Evolutionary conservation across 305 asterid genomes (phyloP).

Genomic region (Plantago coronopus): DNA sequence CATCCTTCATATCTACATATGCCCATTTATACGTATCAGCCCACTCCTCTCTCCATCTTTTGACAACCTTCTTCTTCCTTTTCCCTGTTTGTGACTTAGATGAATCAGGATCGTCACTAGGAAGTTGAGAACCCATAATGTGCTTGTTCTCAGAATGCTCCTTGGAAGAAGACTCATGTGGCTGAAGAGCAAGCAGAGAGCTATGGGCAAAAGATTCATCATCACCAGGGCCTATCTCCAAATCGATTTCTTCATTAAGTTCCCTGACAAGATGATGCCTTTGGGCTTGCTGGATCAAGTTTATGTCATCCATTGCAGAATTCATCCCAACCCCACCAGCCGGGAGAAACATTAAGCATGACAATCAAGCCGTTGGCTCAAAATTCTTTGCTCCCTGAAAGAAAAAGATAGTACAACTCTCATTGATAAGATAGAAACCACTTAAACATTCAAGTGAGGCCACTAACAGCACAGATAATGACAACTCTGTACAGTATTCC

Average conservation of each 20-base stretch:
- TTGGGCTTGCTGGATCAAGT: slow-evolving; percentile 89
- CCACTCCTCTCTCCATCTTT: slow-evolving; percentile 99
- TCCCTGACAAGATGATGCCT: slow-evolving; percentile 88
- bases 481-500: too few relatives aligned
- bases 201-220: slow-evolving; percentile 76
- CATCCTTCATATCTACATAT: slow-evolving; percentile 88
- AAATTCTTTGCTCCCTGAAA: slow-evolving; percentile 25
- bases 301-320: slow-evolving; percentile 92
- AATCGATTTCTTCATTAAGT: slow-evolving; percentile 88
- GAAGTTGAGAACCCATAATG: slow-evolving; percentile 59
- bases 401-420: slow-evolving; percentile 16
- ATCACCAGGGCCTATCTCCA: slow-evolving; percentile 90
- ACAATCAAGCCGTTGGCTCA: slow-evolving; percentile 35
- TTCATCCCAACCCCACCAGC: slow-evolving; percentile 76
- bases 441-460: not conserved
- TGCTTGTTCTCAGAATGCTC: slow-evolving; percentile 69
- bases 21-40: slow-evolving; percentile 99
- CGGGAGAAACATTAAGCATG: slow-evolving; percentile 91
- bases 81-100: slow-evolving; percentile 65
- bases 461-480: too few relatives aligned
- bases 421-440: slow-evolving; percentile 19
- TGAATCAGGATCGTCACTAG: slow-evolving; percentile 63
- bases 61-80: slow-evolving; percentile 94
- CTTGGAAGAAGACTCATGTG: slow-evolving; percentile 73
- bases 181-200: slow-evolving; percentile 63